Conservation (phyloP, 2,329 filamentous ascomycete species). For the Chaetomium strumarium region DNA sequence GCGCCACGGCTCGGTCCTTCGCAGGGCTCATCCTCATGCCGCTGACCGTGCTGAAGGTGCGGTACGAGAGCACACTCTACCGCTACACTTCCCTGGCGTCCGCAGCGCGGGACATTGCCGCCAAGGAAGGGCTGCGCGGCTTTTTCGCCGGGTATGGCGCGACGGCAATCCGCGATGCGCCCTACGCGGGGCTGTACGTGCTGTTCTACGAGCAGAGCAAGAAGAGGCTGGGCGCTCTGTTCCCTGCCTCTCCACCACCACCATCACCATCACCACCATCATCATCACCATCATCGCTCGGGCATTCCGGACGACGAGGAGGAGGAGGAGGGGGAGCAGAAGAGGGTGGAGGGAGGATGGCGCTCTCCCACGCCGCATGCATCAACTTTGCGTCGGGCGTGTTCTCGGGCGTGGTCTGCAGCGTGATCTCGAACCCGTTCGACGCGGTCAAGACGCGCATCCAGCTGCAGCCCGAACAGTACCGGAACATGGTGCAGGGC, state of each 20-base stretch:
- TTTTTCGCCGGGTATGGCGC: slow-evolving; percentile 94
- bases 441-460: slow-evolving; percentile 94
- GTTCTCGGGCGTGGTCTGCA: slow-evolving; percentile 74
- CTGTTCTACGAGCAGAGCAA: slow-evolving; percentile 88
- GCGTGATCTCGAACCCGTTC: slow-evolving; percentile 89
- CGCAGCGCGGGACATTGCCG: slow-evolving; percentile 69
- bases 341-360: slow-evolving; percentile 25
- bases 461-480: slow-evolving; percentile 78
- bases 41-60: slow-evolving; percentile 91
- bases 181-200: slow-evolving; percentile 92
- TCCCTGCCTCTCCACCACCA: slow-evolving; percentile 1
- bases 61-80: slow-evolving; percentile 87
- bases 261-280: neutral
- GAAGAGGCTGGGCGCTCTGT: slow-evolving; percentile 46
- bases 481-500: slow-evolving; percentile 77
- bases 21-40: slow-evolving; percentile 94
- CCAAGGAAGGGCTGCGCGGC: slow-evolving; percentile 67
- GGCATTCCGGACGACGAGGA: no score
- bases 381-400: slow-evolving; percentile 86
- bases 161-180: slow-evolving; percentile 89
- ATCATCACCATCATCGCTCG: no score
- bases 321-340: neutral
- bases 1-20: slow-evolving; percentile 74
- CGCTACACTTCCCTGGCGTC: slow-evolving; percentile 68
- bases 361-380: slow-evolving; percentile 46